Percentiles rank a stretch among this genome's conserved stretches.
These are phyloP conservation scores for Whalleya microplaca DNA, from an alignment of 2,329 filamentous ascomycete species.

Conservation along the genomic window DNA sequence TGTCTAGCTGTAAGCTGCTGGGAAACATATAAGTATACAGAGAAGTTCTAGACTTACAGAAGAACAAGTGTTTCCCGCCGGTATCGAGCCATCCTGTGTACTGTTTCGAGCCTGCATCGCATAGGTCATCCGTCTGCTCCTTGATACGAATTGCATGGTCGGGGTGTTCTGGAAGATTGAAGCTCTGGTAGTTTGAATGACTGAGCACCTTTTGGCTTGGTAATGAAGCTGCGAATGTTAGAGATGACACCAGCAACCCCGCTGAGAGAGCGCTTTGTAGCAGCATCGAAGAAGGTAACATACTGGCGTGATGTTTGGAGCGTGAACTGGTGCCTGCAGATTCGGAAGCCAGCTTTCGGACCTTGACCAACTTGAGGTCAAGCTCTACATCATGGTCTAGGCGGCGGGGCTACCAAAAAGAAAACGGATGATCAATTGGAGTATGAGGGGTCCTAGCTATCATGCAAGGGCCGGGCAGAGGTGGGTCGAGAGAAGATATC, in stretches of 20 bases:
- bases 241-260: background rate
- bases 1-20: background rate
- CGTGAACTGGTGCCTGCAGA: background rate
- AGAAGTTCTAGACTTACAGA: conserved; percentile 13
- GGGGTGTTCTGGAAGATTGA: conserved; percentile 18
- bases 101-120: conserved; percentile 31
- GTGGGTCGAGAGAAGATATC: background rate
- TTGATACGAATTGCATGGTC: conserved; percentile 31
- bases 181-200: conserved; percentile 3
- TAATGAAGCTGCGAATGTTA: background rate
- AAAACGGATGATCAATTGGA: too few species aligned
- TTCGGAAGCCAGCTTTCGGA: background rate
- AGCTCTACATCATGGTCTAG: background rate
- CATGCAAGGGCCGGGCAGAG: too few species aligned
- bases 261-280: background rate
- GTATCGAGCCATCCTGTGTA: conserved; percentile 36
- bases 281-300: background rate
- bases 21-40: background rate
- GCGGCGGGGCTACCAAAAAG: too few species aligned
- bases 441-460: too few species aligned
- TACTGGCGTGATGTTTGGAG: background rate
- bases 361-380: too few species aligned
- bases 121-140: conserved; percentile 31
- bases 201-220: background rate
- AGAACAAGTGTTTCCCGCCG: conserved; percentile 25